Base-by-base conservation (phyloP, 495 filamentous ascomycete genomes). In the Aspergillus sparsus region DNA sequence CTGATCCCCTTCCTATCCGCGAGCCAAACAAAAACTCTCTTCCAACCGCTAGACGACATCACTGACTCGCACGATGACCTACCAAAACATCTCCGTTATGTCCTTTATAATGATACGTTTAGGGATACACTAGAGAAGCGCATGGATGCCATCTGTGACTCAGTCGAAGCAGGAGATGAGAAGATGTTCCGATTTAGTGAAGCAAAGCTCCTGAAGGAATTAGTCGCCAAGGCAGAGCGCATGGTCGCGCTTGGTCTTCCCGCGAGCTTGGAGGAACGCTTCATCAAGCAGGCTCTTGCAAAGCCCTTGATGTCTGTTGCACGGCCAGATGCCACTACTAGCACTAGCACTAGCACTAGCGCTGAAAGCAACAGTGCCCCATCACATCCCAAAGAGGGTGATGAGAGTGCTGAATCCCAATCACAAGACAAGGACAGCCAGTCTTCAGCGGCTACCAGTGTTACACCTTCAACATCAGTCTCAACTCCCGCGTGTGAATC, bases 221-320 rank as follows among this genome's bases (percentile, higher is more conserved):
- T 98, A 16, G 55, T 90, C 16, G 61, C 66, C 13, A 98, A 97
- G 68, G 92, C 92, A 15, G 77, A 82, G 54, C 80, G 76, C 0
- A 91, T 96, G 83, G 79, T 80, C 16, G 71, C 77, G 7, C 76
- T 75, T 0, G 85, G 85, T 0, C 71, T 97, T 34, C 92, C 94
- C 9, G 72, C 74, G 42, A 96, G 89, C 64, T 81, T 98, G 80
- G 95, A 97, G 69, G 88, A 96, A 42, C 86, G 84, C 32, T 94
- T 96, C 66, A 83, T 99, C 11, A 78, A 74, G 16, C 87, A 88
- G 62, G 81, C 83, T n/a, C 73, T 98, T 31, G 88, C 90, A 55
- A 82, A 83, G 47, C 94, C 94, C 0, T 72, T 92, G 18, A 75
- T 89, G 65, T 82, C 80, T 6, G 72, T 88, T n/a, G 84, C 80